Percentiles rank a stretch among this genome's conserved stretches.
phyloP scores from a whole-genome alignment of 106 monocot species.

The Agapanthus africanus region DNA sequence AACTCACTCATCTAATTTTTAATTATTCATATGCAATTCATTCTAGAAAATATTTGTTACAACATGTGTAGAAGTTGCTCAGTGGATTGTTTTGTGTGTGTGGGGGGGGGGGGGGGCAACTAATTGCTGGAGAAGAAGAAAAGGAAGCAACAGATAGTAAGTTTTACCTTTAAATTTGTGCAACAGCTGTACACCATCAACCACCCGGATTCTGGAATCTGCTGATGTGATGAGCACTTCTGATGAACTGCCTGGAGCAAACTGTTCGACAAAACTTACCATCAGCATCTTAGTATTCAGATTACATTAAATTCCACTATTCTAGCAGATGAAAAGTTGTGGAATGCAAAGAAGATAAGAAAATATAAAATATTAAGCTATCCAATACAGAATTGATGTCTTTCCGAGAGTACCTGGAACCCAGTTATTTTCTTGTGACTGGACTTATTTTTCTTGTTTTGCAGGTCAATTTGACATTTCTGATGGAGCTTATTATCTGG shows the following conservation, averaged over 20 bases:
- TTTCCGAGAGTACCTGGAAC: conserved; percentile 99
- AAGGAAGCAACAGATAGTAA: too few relatives aligned
- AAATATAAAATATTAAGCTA: conserved; percentile 1
- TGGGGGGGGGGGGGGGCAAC: too few relatives aligned
- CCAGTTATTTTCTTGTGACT: conserved; percentile 81
- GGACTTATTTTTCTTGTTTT: conserved; percentile 84
- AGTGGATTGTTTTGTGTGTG: too few relatives aligned
- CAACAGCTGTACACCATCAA: conserved; percentile 69
- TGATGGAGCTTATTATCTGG: conserved; percentile 80
- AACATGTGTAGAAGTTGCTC: too few relatives aligned
- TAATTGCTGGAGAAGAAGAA: too few relatives aligned
- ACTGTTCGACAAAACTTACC: conserved; percentile 44
- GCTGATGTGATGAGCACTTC: conserved; percentile 90
- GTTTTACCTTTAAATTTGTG: conserved; percentile 85
- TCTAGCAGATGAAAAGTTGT: not conserved
- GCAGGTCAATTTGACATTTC: conserved; percentile 55
- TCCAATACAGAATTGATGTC: not conserved
- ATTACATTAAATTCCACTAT: not conserved
- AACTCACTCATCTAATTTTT: too few relatives aligned
- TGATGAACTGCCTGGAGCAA: conserved; percentile 70
- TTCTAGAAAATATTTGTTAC: not conserved
- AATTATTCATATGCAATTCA: not conserved
- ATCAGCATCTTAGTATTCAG: not conserved
- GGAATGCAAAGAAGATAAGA: not conserved
- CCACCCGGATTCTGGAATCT: conserved; percentile 85